Base-by-base conservation (phyloP, 2,329 filamentous ascomycete genomes). In the Penicillium sp. region DNA sequence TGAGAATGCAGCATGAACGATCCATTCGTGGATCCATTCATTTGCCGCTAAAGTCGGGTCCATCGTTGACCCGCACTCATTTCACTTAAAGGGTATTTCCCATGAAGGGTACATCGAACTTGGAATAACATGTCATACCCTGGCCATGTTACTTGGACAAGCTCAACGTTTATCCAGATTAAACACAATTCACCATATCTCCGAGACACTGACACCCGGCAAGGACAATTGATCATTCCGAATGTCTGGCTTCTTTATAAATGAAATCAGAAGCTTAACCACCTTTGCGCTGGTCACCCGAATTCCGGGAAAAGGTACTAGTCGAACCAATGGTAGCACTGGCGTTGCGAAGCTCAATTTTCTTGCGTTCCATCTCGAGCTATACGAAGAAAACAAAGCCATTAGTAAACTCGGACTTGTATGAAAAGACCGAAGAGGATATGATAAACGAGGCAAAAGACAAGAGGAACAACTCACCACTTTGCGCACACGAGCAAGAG, bases 121-220 rank as follows among this genome's bases (percentile, higher is more conserved):
- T 48, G 24, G 41, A 37, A 52, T 33, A 24, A 45, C 26, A 45
- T 33, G 19, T 5, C 39, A 52, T 45, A n/a, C 26, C n/a, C 26
- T 52, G 45, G 24, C 35, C 55, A 55, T 41, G 39, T 39, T 53
- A 52, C 47, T 43, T 39, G 29, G 90, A 92, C 74, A 96, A 95
- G 68, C 51, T 62, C 49, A 19, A 53, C 44, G 37, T 22, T 31
- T 48, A 56, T 24, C 47, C 44, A 57, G 51, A 55, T 53, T 47
- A 48, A 55, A 59, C 51, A 50, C 31, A 44, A 47, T 39, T 50
- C 55, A 52, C 46, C 51, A 35, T 56, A 39, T 49, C 26, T 47
- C 37, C 26, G 46, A 47, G 22, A 46, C 47, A 24, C 39, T 43
- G 19, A 35, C 16, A 45, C 24, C 19, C 16, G 19, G 37, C 7